Percentiles rank a stretch among this genome's conserved stretches.
Conservation (phyloP, 1,139 yeast genomes). For the Suhomyces anneliseae region DNA sequence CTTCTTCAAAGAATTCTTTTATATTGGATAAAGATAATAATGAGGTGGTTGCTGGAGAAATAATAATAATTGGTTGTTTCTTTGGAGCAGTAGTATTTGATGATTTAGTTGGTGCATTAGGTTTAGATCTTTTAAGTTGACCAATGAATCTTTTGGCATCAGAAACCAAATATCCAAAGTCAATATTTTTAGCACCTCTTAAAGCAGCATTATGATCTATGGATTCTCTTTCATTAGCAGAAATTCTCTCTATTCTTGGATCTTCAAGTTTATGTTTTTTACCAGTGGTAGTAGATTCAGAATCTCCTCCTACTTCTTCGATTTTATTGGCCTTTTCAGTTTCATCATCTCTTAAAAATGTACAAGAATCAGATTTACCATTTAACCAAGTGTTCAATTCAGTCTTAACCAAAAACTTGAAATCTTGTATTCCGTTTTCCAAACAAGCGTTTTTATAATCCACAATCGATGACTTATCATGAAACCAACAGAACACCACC, state of each 20-base stretch:
- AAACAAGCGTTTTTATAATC: slow-evolving; percentile 80
- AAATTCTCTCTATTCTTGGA: slow-evolving; percentile 55
- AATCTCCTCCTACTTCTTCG: slow-evolving; percentile 2
- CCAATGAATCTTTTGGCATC: slow-evolving; percentile 67
- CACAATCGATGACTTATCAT: slow-evolving; percentile 72
- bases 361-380: slow-evolving; percentile 61
- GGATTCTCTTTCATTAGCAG: slow-evolving; percentile 62
- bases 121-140: slow-evolving; percentile 48
- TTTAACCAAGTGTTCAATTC: slow-evolving; percentile 80
- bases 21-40: slow-evolving; percentile 78
- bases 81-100: slow-evolving; percentile 20
- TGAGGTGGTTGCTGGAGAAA: slow-evolving; percentile 95
- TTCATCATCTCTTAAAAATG: slow-evolving; percentile 40
- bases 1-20: slow-evolving; percentile 77
- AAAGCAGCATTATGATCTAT: slow-evolving; percentile 78
- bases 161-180: slow-evolving; percentile 70
- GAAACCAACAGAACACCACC: slow-evolving; percentile 78
- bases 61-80: slow-evolving; percentile 86
- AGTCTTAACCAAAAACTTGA: slow-evolving; percentile 83
- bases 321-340: slow-evolving; percentile 2
- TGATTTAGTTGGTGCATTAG: slow-evolving; percentile 11
- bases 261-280: slow-evolving; percentile 43
- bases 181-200: slow-evolving; percentile 73
- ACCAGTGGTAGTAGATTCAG: slow-evolving; percentile 7
- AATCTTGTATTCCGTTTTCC: slow-evolving; percentile 60